Conservation (phyloP, 257 asterid species). For the Solanum chilense region DNA sequence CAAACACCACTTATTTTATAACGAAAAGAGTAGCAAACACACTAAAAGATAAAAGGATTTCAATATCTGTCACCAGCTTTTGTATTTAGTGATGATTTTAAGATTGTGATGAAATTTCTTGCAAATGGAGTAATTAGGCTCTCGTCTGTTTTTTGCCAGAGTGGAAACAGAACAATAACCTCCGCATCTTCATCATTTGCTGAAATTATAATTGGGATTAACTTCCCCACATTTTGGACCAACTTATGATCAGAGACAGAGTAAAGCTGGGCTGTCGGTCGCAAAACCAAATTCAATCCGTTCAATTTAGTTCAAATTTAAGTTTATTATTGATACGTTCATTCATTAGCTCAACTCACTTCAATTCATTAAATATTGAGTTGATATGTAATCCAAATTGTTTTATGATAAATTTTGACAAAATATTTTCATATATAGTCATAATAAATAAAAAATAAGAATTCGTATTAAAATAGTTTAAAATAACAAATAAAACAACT, state of each 20-base stretch:
- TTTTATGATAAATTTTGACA: too few species aligned
- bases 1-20: too few species aligned
- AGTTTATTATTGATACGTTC: too few species aligned
- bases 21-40: too few species aligned
- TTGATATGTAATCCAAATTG: too few species aligned
- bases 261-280: not conserved
- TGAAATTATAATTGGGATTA: not conserved
- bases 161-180: not conserved
- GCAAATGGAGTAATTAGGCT: not conserved
- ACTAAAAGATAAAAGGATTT: not conserved
- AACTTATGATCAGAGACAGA: not conserved
- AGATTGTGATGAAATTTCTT: not conserved
- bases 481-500: fast-evolving
- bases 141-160: not conserved
- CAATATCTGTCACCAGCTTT: not conserved
- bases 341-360: too few species aligned
- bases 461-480: too few species aligned
- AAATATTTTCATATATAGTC: too few species aligned
- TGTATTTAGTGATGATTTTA: not conserved
- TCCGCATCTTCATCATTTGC: not conserved
- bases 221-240: not conserved
- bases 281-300: too few species aligned
- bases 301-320: too few species aligned
- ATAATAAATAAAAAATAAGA: too few species aligned
- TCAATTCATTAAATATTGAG: too few species aligned